phyloP scores from a whole-genome alignment of 2,329 filamentous ascomycete genomes.

The Aspergillus cejpii region DNA sequence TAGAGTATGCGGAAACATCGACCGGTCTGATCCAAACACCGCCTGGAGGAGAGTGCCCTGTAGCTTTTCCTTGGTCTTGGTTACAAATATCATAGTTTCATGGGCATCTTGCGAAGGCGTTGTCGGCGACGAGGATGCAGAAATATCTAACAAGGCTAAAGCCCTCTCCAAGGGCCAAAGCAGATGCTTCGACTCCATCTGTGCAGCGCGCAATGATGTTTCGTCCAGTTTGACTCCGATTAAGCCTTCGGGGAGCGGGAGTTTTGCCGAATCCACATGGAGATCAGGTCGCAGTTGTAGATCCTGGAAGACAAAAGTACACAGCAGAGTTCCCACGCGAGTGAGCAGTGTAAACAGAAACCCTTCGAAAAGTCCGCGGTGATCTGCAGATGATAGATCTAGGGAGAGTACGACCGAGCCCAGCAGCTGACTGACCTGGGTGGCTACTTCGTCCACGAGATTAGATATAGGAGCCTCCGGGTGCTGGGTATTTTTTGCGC shows the following conservation, averaged over 20 bases:
- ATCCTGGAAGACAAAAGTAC: constrained; percentile 36
- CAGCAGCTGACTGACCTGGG: constrained; percentile 22
- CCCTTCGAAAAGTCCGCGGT: constrained; percentile 38
- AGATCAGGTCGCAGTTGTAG: constrained; percentile 23
- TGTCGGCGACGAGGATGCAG: neutral
- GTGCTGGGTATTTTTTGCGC: neutral
- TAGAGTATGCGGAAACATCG: constrained; percentile 26
- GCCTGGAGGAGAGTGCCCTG: constrained; percentile 40
- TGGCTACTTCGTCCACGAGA: constrained; percentile 15
- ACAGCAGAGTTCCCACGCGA: constrained; percentile 38
- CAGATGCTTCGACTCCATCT: constrained; percentile 33
- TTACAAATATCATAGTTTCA: constrained; percentile 12
- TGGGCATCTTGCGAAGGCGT: neutral
- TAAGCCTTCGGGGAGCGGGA: constrained; percentile 31
- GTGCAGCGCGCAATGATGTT: constrained; percentile 20
- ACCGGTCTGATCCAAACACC: constrained; percentile 35
- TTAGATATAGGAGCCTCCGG: neutral
- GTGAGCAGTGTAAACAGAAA: constrained; percentile 35
- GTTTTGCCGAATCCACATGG: constrained; percentile 15
- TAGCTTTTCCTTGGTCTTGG: constrained; percentile 25
- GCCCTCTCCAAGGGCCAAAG: constrained; percentile 32
- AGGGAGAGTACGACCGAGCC: constrained; percentile 28
- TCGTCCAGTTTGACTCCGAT: constrained; percentile 20
- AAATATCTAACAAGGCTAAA: constrained; percentile 21
- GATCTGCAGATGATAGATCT: constrained; percentile 19